Evolutionary conservation across 225 moss, liverwort and hornwort species (phyloP).

Genomic region (Bryoerythrophyllum caledonicum): DNA sequence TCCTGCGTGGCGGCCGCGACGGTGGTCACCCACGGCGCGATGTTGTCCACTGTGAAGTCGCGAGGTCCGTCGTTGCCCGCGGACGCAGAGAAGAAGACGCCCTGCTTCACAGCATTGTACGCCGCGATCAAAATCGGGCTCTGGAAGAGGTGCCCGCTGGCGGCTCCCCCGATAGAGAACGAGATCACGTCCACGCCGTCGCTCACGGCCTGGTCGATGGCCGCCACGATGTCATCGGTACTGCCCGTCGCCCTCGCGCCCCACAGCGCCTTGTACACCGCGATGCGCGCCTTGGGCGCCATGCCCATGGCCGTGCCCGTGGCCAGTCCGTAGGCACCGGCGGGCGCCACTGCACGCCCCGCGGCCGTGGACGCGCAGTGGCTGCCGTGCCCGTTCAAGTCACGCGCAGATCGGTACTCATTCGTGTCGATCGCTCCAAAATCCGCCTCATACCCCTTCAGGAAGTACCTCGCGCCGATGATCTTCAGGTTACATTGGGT

Average conservation of each 20-base stretch:
- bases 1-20: constrained; percentile 59
- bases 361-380: not conserved
- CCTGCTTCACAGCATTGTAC: constrained; percentile 45
- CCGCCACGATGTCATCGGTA: not conserved
- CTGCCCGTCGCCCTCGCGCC: not conserved
- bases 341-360: constrained; percentile 9
- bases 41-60: constrained; percentile 37
- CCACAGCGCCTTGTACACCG: not conserved
- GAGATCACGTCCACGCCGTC: constrained; percentile 43
- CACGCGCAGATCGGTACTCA: constrained; percentile 49
- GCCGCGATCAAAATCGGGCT: no score
- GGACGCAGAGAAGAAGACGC: constrained; percentile 42
- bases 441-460: constrained; percentile 41
- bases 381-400: constrained; percentile 11
- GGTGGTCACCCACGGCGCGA: constrained; percentile 52
- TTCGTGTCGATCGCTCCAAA: not conserved
- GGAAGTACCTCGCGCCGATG: constrained; percentile 43
- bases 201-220: constrained; percentile 15
- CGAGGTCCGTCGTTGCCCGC: constrained; percentile 52
- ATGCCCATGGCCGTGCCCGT: not conserved
- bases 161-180: constrained; percentile 50
- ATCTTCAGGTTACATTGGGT: constrained; percentile 17
- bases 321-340: not conserved
- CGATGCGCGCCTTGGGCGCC: not conserved
- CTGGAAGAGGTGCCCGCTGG: no score